Conservation (phyloP, 306 rosid genomes). For the Sechiopsis laciniata region DNA sequence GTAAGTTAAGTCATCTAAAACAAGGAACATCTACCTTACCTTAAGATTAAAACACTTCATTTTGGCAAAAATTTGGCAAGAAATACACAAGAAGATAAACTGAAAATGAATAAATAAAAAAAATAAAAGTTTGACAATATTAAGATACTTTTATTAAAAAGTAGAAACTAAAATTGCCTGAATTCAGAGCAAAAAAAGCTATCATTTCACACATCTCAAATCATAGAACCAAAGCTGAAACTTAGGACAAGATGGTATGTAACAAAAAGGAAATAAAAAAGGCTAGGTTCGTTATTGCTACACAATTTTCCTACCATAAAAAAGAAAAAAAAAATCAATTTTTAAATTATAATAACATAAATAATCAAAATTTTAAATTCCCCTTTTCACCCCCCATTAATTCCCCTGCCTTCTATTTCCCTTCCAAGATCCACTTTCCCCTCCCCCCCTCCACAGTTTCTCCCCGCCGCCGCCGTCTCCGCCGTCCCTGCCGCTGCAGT, state of each 20-base stretch:
- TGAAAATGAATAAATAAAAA: too few species aligned
- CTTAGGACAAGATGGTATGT: background rate
- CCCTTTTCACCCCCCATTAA: background rate
- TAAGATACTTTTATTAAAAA: too few species aligned
- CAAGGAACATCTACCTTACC: too few species aligned
- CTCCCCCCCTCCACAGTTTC: background rate
- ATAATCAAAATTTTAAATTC: background rate
- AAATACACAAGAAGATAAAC: too few species aligned
- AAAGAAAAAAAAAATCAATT: background rate
- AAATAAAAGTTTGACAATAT: too few species aligned
- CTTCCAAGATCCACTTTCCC: slow-evolving; percentile 15
- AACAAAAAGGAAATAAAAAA: background rate
- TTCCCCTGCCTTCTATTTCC: background rate
- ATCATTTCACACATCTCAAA: background rate
- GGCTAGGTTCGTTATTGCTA: background rate
- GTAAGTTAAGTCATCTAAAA: too few species aligned
- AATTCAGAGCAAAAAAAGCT: background rate
- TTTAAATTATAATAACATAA: background rate
- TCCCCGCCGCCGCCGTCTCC: background rate
- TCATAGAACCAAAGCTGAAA: background rate
- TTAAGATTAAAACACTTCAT: too few species aligned
- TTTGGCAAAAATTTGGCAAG: too few species aligned
- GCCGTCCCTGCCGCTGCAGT: background rate
- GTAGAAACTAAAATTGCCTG: background rate
- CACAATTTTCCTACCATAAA: background rate